Evolutionary conservation across 2,329 filamentous ascomycete genomes (phyloP).

Genomic region (Pseudocercospora fuligena): DNA sequence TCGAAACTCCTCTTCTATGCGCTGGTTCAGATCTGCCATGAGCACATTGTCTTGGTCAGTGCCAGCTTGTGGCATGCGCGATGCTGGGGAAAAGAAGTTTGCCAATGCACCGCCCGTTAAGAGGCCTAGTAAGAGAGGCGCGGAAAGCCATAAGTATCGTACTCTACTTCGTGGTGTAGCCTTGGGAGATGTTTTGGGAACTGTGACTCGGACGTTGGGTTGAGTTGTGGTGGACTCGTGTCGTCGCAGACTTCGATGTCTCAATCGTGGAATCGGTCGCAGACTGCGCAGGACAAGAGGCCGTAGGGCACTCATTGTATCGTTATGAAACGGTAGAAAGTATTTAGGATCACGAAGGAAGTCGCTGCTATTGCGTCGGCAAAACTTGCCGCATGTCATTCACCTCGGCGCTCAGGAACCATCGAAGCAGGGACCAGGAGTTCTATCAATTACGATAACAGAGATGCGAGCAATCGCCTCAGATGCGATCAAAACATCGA

Average conservation of each 20-base stretch:
- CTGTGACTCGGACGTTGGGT: not conserved
- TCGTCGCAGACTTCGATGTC: not conserved
- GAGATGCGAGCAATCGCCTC: not conserved
- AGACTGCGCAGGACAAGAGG: not conserved
- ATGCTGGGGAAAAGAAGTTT: constrained; percentile 46
- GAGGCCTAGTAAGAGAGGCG: not conserved
- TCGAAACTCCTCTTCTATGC: constrained; percentile 54
- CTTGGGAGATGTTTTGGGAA: not conserved
- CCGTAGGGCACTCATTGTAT: not conserved
- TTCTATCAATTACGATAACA: not conserved
- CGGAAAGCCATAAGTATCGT: constrained; percentile 4
- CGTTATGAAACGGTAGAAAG: not conserved
- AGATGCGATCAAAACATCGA: too few relatives aligned
- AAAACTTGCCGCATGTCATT: constrained; percentile 8
- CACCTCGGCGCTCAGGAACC: constrained; percentile 2
- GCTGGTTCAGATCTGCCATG: constrained; percentile 47
- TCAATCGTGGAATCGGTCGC: not conserved
- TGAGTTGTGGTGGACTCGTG: not conserved
- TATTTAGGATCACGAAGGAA: not conserved
- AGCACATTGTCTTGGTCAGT: constrained; percentile 50
- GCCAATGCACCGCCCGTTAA: not conserved
- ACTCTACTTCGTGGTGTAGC: not conserved
- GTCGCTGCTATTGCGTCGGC: constrained; percentile 3
- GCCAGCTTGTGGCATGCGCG: constrained; percentile 47
- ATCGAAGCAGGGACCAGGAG: not conserved